phyloP scores from a whole-genome alignment of 257 asterid species.

The Fraxinus quadrangulata region DNA sequence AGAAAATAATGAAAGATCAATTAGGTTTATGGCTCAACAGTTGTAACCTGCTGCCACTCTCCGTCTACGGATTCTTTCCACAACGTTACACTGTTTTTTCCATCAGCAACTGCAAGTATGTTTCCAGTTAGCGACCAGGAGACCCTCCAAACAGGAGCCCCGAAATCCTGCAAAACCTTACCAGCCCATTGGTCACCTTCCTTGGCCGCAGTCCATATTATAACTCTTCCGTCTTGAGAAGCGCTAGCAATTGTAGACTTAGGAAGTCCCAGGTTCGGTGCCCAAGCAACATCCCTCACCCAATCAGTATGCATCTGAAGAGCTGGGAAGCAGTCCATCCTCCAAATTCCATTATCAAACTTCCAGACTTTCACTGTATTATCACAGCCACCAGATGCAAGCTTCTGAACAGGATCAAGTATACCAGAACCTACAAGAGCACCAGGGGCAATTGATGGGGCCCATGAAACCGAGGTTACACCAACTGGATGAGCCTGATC shows the following conservation, averaged over 20 bases:
- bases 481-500: constrained; percentile 75
- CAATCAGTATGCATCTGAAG: constrained; percentile 66
- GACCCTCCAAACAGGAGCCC: constrained; percentile 62
- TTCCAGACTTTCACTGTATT: constrained; percentile 72
- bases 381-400: constrained; percentile 75
- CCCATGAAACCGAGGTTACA: constrained; percentile 79
- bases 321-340: constrained; percentile 68
- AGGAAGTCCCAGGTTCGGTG: constrained; percentile 70
- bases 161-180: constrained; percentile 58
- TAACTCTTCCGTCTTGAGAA: constrained; percentile 63
- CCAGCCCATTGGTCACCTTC: constrained; percentile 68
- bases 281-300: constrained; percentile 78
- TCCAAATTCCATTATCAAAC: constrained; percentile 58
- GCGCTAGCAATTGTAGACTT: constrained; percentile 69
- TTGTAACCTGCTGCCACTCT: constrained; percentile 65
- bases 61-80: constrained; percentile 76
- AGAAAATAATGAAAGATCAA: background rate
- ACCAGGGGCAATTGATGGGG: constrained; percentile 64
- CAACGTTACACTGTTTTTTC: constrained; percentile 54
- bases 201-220: constrained; percentile 54
- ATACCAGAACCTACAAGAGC: constrained; percentile 47
- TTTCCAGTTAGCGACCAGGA: constrained; percentile 78
- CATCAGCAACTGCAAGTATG: constrained; percentile 71
- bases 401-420: constrained; percentile 51
- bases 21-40: constrained; percentile 40